A percentile compares a stretch with the other conserved stretches of the same genome.
These are phyloP conservation scores for Symmetrospora coprosmae DNA, from an alignment of 768 basidiomycete species.

Conservation along the genomic window DNA sequence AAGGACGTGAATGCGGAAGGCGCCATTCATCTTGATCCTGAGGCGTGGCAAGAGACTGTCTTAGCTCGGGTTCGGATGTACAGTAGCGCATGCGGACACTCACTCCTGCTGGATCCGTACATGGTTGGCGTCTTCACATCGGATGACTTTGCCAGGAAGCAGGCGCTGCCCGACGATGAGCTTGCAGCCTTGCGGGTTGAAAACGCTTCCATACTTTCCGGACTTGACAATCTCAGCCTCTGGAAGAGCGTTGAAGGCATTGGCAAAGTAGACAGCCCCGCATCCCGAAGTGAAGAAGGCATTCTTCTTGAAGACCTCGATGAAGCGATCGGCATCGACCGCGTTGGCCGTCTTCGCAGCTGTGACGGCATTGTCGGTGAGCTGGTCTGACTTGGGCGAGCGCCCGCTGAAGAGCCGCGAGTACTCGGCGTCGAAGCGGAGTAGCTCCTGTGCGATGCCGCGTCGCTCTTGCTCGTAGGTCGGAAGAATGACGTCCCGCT, in stretches of 20 bases:
- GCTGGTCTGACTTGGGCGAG: conserved; percentile 26
- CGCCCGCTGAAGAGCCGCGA: conserved; percentile 32
- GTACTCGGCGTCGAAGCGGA: conserved; percentile 33
- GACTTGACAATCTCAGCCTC: conserved; percentile 29
- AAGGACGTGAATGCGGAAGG: conserved; percentile 33
- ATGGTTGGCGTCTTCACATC: conserved; percentile 33
- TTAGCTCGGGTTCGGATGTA: not conserved
- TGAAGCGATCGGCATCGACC: conserved; percentile 32
- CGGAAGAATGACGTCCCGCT: conserved; percentile 27
- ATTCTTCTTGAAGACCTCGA: conserved; percentile 34
- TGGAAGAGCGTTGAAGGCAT: conserved; percentile 30
- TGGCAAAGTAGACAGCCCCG: conserved; percentile 32
- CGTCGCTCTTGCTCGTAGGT: conserved; percentile 33
- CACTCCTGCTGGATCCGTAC: conserved; percentile 33
- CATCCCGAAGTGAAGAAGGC: conserved; percentile 33
- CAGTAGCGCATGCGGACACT: not conserved
- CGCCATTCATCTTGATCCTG: conserved; percentile 32
- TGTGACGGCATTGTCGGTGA: conserved; percentile 12
- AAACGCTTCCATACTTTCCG: conserved; percentile 26
- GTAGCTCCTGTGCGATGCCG: conserved; percentile 31
- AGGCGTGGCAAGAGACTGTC: not conserved
- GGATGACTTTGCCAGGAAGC: conserved; percentile 31
- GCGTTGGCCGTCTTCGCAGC: conserved; percentile 25
- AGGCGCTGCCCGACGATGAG: conserved; percentile 29
- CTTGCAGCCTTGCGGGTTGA: conserved; percentile 31